Evolutionary conservation across 2,329 filamentous ascomycete species (phyloP).

Genomic region (Proliferodiscus dingleyae): DNA sequence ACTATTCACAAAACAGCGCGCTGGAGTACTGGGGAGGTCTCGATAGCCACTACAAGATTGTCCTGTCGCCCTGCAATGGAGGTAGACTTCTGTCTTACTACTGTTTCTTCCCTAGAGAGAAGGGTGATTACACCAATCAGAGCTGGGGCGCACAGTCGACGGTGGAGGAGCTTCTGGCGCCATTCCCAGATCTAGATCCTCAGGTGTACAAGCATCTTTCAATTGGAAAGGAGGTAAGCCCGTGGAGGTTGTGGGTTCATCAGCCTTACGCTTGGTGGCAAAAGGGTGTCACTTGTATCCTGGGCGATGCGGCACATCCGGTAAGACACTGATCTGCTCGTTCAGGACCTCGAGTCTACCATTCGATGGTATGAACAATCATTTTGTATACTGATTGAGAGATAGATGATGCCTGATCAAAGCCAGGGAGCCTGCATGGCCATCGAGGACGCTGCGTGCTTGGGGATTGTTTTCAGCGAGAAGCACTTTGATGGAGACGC

Average conservation of each 20-base stretch:
- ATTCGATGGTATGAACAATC: too few species aligned
- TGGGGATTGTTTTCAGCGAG: constrained; percentile 31
- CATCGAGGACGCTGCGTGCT: constrained; percentile 35
- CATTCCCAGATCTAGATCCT: constrained; percentile 54
- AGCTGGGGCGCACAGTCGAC: constrained; percentile 53
- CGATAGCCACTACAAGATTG: constrained; percentile 63
- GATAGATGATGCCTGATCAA: constrained; percentile 67
- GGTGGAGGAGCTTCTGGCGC: constrained; percentile 53
- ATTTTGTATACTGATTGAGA: too few species aligned
- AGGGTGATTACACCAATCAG: constrained; percentile 55
- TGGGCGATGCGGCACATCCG: constrained; percentile 66
- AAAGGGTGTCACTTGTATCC: constrained; percentile 47
- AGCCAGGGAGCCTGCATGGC: constrained; percentile 54
- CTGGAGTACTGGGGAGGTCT: constrained; percentile 69
- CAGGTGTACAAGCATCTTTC: constrained; percentile 52
- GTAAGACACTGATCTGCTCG: constrained; percentile 39
- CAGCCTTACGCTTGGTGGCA: constrained; percentile 55
- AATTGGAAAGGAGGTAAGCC: constrained; percentile 58
- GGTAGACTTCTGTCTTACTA: constrained; percentile 64
- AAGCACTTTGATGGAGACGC: constrained; percentile 36
- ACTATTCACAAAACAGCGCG: constrained; percentile 56
- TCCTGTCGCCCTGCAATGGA: constrained; percentile 63
- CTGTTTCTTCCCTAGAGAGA: constrained; percentile 59
- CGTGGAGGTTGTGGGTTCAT: constrained; percentile 63
- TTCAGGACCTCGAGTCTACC: background rate